A percentile compares a stretch with the other conserved stretches of the same genome.
These are phyloP conservation scores for Botryosphaeria dothidea DNA, from an alignment of 2,329 filamentous ascomycete species.

Conservation along the genomic window DNA sequence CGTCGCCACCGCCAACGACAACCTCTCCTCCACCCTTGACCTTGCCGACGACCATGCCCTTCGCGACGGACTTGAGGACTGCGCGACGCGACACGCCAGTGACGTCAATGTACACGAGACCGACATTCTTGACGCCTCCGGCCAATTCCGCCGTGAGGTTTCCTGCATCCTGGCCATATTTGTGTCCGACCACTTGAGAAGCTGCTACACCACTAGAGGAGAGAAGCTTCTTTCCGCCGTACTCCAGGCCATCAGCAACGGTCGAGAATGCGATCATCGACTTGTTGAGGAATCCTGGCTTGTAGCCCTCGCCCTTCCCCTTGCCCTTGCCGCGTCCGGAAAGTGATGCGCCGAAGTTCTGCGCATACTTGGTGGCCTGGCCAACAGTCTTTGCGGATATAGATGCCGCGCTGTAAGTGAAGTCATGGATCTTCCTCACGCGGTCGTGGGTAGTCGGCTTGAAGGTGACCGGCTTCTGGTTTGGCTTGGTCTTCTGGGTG, in stretches of 20 bases:
- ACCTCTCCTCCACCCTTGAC: slow-evolving; percentile 73
- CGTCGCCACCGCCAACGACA: slow-evolving; percentile 69
- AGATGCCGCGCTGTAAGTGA: slow-evolving; percentile 76
- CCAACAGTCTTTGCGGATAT: slow-evolving; percentile 86
- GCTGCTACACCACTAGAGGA: slow-evolving; percentile 75
- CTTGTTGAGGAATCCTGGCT: slow-evolving; percentile 92
- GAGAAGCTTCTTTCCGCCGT: slow-evolving; percentile 78
- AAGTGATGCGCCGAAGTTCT: slow-evolving; percentile 82
- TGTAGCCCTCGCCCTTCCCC: slow-evolving; percentile 67
- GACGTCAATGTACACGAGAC: slow-evolving; percentile 95
- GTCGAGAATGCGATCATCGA: slow-evolving; percentile 95
- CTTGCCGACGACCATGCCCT: slow-evolving; percentile 86
- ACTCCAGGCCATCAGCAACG: slow-evolving; percentile 88
- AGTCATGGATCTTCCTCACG: slow-evolving; percentile 85
- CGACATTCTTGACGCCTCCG: slow-evolving; percentile 91
- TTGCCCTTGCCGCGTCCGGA: slow-evolving; percentile 62
- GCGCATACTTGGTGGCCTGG: slow-evolving; percentile 77
- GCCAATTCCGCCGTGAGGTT: slow-evolving; percentile 73
- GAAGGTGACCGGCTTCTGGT: slow-evolving; percentile 81
- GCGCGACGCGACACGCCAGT: slow-evolving; percentile 87
- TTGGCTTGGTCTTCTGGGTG: slow-evolving; percentile 76
- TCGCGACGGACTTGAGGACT: slow-evolving; percentile 91
- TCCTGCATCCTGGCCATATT: slow-evolving; percentile 84
- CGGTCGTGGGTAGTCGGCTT: slow-evolving; percentile 79
- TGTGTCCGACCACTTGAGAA: slow-evolving; percentile 82